These are phyloP conservation scores for Taiwanofungus camphoratus DNA, from an alignment of 1,284 basidiomycete species.

Conservation along the genomic window DNA sequence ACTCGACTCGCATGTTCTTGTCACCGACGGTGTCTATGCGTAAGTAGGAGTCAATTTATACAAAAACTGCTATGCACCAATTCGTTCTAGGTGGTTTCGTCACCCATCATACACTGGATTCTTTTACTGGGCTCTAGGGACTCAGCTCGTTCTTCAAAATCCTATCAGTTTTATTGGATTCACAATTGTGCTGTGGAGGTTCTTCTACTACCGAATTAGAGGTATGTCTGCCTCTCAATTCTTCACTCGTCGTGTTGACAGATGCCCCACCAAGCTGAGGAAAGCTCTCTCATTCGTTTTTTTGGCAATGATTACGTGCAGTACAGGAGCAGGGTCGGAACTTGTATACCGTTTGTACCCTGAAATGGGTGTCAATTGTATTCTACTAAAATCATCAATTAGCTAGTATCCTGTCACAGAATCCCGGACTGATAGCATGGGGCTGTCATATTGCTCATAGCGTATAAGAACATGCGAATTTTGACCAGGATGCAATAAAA, in stretches of 20 bases:
- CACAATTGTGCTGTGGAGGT: constrained; percentile 67
- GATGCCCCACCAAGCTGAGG: constrained; percentile 55
- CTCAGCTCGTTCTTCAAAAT: constrained; percentile 91
- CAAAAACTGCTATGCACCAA: neutral
- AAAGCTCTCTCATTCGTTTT: constrained; percentile 66
- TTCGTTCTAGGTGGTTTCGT: constrained; percentile 74
- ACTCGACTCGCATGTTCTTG: constrained; percentile 68
- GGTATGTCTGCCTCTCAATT: constrained; percentile 44
- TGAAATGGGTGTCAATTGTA: constrained; percentile 24
- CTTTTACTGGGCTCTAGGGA: constrained; percentile 96
- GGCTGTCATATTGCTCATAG: constrained; percentile 16
- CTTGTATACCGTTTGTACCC: constrained; percentile 67
- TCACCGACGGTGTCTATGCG: constrained; percentile 85
- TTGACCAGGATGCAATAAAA: constrained; percentile 18
- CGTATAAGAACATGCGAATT: constrained; percentile 19
- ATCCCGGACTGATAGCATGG: constrained; percentile 14
- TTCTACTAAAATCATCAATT: neutral
- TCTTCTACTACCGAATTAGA: constrained; percentile 81
- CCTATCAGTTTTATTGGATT: constrained; percentile 68
- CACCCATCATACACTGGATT: constrained; percentile 98
- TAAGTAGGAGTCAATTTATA: too few species aligned
- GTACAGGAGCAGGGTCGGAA: constrained; percentile 67
- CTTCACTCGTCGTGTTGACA: neutral
- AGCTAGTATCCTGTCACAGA: too few species aligned
- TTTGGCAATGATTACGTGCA: constrained; percentile 76